phyloP scores from a whole-genome alignment of 140 eudicot genomes.

The Erigeron philadelphicus region DNA sequence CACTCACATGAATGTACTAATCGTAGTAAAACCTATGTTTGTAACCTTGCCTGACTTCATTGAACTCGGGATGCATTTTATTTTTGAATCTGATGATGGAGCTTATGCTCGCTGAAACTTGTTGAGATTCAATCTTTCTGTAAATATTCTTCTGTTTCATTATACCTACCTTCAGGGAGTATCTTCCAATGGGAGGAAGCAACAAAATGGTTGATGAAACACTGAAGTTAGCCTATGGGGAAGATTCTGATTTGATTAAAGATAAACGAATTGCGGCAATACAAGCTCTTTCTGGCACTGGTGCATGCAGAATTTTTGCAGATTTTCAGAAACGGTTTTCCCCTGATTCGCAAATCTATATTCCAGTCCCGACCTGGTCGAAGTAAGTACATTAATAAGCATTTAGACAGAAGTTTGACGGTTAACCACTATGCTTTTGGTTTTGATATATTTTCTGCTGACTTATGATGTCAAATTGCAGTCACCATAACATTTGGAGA shows the following conservation, averaged over 20 bases:
- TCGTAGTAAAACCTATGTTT: neutral
- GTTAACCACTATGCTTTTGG: neutral
- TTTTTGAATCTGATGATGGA: neutral
- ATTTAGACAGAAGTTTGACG: neutral
- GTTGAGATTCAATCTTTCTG: constrained; percentile 8
- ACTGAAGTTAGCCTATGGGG: constrained; percentile 86
- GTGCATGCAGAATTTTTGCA: constrained; percentile 94
- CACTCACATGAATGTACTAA: constrained; percentile 6
- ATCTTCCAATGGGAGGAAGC: constrained; percentile 99
- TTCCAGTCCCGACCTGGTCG: constrained; percentile 96
- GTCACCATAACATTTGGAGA: constrained; percentile 99
- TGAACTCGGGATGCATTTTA: neutral
- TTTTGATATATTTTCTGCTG: constrained; percentile 5
- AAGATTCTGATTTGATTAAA: constrained; percentile 79
- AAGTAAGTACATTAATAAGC: constrained; percentile 47
- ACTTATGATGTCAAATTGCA: constrained; percentile 29
- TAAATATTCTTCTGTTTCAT: constrained; percentile 1
- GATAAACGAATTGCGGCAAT: constrained; percentile 85
- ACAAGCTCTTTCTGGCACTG: constrained; percentile 98
- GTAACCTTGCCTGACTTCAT: constrained; percentile 1
- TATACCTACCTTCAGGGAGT: constrained; percentile 54
- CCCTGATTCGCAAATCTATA: constrained; percentile 86
- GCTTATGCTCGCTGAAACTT: neutral
- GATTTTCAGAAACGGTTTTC: constrained; percentile 88
- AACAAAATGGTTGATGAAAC: constrained; percentile 73